Percentiles rank a stretch among this genome's conserved stretches.
These are phyloP conservation scores for Cyclotella atomus DNA, from an alignment of 108 stramenopile species.

Conservation along the genomic window DNA sequence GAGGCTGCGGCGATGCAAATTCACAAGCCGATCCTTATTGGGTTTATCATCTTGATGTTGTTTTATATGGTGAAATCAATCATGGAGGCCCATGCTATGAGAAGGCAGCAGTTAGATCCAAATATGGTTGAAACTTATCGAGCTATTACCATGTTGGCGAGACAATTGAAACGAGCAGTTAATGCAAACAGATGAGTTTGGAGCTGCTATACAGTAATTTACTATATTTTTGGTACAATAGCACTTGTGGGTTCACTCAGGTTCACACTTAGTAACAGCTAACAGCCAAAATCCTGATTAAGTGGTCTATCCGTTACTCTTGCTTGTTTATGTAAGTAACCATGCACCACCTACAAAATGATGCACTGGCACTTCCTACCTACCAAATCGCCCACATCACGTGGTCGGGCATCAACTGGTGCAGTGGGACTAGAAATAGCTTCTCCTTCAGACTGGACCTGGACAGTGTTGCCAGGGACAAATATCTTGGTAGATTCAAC, in stretches of 20 bases:
- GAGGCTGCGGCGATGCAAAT: slow-evolving; percentile 59
- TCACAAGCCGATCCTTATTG: slow-evolving; percentile 46
- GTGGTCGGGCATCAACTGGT: not conserved
- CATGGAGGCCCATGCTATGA: slow-evolving; percentile 29
- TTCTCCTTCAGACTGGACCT: not conserved
- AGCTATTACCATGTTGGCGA: slow-evolving; percentile 56
- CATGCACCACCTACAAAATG: not conserved
- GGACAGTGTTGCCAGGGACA: too few relatives aligned
- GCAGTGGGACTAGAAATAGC: not conserved
- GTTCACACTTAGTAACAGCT: too few relatives aligned
- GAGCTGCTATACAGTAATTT: too few relatives aligned
- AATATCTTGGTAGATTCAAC: too few relatives aligned
- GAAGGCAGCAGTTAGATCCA: slow-evolving; percentile 46
- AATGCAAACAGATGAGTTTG: too few relatives aligned
- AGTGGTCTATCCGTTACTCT: too few relatives aligned
- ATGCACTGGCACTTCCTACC: not conserved
- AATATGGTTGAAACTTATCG: slow-evolving; percentile 65
- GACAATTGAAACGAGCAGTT: slow-evolving; percentile 33
- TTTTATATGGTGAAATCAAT: slow-evolving; percentile 41
- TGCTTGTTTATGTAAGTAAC: not conserved
- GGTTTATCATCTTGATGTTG: slow-evolving; percentile 20
- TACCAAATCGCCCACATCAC: too few relatives aligned
- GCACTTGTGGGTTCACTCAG: too few relatives aligned
- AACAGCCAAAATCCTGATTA: too few relatives aligned
- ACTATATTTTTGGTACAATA: too few relatives aligned